Base-by-base conservation (phyloP, 2,329 filamentous ascomycete genomes). In the Sporothrix pseudoabietina region DNA sequence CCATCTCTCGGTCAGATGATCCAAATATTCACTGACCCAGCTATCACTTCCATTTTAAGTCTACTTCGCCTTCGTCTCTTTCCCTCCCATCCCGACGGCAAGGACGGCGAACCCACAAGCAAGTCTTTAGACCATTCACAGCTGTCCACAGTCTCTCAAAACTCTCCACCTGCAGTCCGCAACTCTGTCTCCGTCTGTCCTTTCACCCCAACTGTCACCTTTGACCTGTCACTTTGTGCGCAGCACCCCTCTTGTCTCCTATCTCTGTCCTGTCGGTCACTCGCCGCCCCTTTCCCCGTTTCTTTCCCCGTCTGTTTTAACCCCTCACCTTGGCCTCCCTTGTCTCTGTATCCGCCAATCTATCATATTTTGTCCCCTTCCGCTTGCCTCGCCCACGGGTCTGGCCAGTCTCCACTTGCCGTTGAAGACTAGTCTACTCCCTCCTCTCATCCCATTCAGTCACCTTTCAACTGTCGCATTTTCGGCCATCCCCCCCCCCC, bases 41-140 rank as follows among this genome's bases (percentile, higher is more conserved):
- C 12, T 22, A 47, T 66, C n/a, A 39, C 22, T 5, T 26, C 14
- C 68, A 7, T 54, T n/a, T 47, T 16, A 10, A 6, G 26, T 52
- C 10, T 26, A 19, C 26, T 52, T 7, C 41, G 19, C 22, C 41
- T 19, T 16, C 63, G 3, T 47, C 57, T 32, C 63, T 6, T 49
- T 32, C n/a, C 35, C n/a, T 69, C n/a, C 14, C n/a, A 47, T 71
- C 69, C 69, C 69, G 69, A 71, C 69, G 69, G 69, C 52, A 71
- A 61, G 22, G 14, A 49, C 69, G 69, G 54, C 35, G 49, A 32
- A 22, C 32, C 69, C 69, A 59, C 52, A 10, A 8, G 30, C 61
- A 65, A 22, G 39, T 30, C 39, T 16, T 16, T 39, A 63, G 35
- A 35, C 19, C 30, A 59, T 35, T 30, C 30, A 59, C 14, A 35